Evolutionary conservation across 352 stramenopile genomes (phyloP), one percentile per base, ranked within the genome.

Genomic region (Phytophthora tentaculata): DNA sequence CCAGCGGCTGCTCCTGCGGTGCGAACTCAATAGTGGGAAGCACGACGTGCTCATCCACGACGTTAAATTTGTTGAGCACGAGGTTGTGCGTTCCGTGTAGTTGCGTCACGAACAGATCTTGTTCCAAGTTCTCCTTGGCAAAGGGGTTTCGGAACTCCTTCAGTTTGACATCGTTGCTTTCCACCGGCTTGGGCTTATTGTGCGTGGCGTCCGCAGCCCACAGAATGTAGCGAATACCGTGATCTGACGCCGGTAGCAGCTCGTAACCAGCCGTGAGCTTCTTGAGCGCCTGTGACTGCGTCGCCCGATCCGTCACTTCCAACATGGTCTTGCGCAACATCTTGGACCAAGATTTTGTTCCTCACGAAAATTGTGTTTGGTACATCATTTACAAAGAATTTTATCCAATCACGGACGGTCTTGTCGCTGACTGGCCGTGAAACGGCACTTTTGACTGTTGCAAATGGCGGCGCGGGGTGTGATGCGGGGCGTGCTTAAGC

Each of bases 61-160:
- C 72, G 12, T 79, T 84, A 50, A 92, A 95, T 69, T 95, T 95
- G 69, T 95, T 94, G 39, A 95, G 78, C 56, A 94, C 76, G 56
- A 95, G 75, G 71, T 92, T 91, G 72, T 95, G 85, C 24, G 83
- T 88, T 47, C 66, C 82, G 55, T 92, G 74, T 26, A 95, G 61
- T 47, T 81, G 77, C 24, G 70, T 65, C 20, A 95, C 61, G 39
- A 92, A 90, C 9, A 95, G 60, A 56, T 93, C 87, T 23, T 76
- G 58, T 60, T 95, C 87, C 16, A 93, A 62, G 48, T 91, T 77
- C 49, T 92, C 82, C 53, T 87, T 80, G 6, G 80, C 81, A 59
- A 95, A 95, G 32, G 87, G 85, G 59, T 95, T 81, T 53, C 75
- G 78, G 61, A 92, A 92, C 26, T 19, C 37, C 53, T 75, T 72